Percentiles rank a stretch among this genome's conserved stretches.
Conservation (phyloP, 1,284 basidiomycete genomes). For the Boletus smithii region DNA sequence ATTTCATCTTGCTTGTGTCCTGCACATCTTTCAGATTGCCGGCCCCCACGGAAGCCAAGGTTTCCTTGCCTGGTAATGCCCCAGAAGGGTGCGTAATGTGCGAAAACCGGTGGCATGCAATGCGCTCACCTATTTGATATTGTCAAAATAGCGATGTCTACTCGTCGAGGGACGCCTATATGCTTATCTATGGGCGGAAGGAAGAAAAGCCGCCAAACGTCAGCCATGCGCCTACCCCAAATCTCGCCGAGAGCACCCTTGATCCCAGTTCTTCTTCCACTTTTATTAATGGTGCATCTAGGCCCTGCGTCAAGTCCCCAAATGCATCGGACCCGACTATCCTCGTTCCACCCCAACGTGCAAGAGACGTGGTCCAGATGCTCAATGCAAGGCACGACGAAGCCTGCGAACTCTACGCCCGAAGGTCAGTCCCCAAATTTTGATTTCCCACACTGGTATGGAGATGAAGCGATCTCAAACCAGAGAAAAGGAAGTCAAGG, state of each 20-base stretch:
- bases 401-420: constrained; percentile 48
- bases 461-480: constrained; percentile 10
- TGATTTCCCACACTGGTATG: constrained; percentile 18
- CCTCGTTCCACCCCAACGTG: constrained; percentile 48
- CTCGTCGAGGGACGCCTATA: constrained; percentile 84
- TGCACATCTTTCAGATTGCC: constrained; percentile 22
- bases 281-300: constrained; percentile 22
- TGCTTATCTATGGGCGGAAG: constrained; percentile 79
- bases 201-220: constrained; percentile 16
- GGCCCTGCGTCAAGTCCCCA: constrained; percentile 8
- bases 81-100: constrained; percentile 27
- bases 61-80: constrained; percentile 26
- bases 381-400: constrained; percentile 55
- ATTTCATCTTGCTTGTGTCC: constrained; percentile 22
- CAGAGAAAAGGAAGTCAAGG: constrained; percentile 45
- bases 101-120: constrained; percentile 5
- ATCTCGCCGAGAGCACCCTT: constrained; percentile 22
- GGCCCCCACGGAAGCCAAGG: constrained; percentile 18
- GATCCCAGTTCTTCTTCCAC: constrained; percentile 9
- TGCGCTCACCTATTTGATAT: constrained; percentile 26
- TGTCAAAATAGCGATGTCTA: constrained; percentile 35
- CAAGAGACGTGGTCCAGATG: constrained; percentile 49
- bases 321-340: constrained; percentile 20
- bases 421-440: constrained; percentile 41
- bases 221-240: constrained; percentile 23